A percentile compares a stretch with the other conserved stretches of the same genome.
Evolutionary conservation across 2,329 filamentous ascomycete species (phyloP).

Genomic region (Fusarium devonianum): DNA sequence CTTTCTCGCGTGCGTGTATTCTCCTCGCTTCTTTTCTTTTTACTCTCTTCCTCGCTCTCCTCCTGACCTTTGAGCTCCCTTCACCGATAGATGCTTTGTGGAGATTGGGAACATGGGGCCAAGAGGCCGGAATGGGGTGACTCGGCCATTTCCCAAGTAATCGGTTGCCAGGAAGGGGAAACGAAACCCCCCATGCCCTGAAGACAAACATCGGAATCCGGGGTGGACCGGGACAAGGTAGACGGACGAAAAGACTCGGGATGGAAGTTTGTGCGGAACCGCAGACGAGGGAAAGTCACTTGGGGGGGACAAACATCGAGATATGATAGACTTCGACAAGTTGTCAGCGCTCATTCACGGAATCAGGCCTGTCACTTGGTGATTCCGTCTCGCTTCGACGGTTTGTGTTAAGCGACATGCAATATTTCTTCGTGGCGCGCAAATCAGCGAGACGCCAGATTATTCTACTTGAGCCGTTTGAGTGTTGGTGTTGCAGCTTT

Average conservation of each 20-base stretch:
- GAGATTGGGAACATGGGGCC: not conserved
- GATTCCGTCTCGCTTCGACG: conserved; percentile 6
- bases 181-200: too few species aligned
- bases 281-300: not conserved
- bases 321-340: not conserved
- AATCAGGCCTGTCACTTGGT: not conserved
- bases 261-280: conserved; percentile 6
- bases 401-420: conserved; percentile 6
- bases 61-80: not conserved
- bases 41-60: not conserved
- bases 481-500: conserved; percentile 4
- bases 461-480: not conserved
- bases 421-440: conserved; percentile 3
- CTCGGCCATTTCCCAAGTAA: not conserved
- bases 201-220: conserved; percentile 14
- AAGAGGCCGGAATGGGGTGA: conserved; percentile 18
- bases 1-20: not conserved
- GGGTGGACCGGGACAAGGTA: conserved; percentile 17
- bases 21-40: conserved; percentile 12
- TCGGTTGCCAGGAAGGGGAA: not conserved
- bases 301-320: not conserved
- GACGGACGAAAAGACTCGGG: conserved; percentile 30
- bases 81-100: conserved; percentile 3
- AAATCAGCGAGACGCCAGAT: conserved; percentile 15
- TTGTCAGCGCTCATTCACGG: not conserved